phyloP scores from a whole-genome alignment of 2,329 filamentous ascomycete genomes.

The Amauroascus verrucosus region DNA sequence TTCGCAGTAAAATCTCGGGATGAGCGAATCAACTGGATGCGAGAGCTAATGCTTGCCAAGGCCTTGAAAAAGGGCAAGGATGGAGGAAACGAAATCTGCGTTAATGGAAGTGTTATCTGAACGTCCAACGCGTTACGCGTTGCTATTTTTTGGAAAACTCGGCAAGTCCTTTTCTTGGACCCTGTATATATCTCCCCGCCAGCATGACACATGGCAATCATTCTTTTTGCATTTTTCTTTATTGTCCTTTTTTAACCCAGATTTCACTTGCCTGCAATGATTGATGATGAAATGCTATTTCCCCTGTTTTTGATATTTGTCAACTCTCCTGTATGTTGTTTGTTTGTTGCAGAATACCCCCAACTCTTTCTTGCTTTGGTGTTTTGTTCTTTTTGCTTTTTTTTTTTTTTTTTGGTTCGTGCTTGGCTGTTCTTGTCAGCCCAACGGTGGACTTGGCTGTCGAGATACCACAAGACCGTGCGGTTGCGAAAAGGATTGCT shows the following conservation, averaged over 20 bases:
- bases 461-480: slow-evolving; percentile 2
- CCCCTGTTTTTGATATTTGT: neutral
- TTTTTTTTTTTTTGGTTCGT: neutral
- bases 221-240: slow-evolving; percentile 1
- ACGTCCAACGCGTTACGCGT: neutral
- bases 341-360: slow-evolving; percentile 5
- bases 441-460: neutral
- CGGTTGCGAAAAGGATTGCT: slow-evolving; percentile 3
- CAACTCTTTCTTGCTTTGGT: neutral
- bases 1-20: slow-evolving; percentile 82
- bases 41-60: slow-evolving; percentile 39
- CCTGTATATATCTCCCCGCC: neutral
- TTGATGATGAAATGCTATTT: slow-evolving; percentile 6
- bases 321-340: neutral
- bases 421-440: neutral
- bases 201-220: neutral
- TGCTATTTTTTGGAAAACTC: neutral
- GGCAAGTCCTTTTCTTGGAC: neutral
- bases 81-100: slow-evolving; percentile 21
- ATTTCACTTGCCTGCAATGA: slow-evolving; percentile 1
- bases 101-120: slow-evolving; percentile 27
- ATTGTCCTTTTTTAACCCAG: neutral
- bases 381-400: neutral
- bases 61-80: slow-evolving; percentile 28
- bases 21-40: slow-evolving; percentile 82